A percentile compares a stretch with the other conserved stretches of the same genome.
phyloP scores from a whole-genome alignment of 2,329 filamentous ascomycete genomes.

The Xylariaceae sp. region DNA sequence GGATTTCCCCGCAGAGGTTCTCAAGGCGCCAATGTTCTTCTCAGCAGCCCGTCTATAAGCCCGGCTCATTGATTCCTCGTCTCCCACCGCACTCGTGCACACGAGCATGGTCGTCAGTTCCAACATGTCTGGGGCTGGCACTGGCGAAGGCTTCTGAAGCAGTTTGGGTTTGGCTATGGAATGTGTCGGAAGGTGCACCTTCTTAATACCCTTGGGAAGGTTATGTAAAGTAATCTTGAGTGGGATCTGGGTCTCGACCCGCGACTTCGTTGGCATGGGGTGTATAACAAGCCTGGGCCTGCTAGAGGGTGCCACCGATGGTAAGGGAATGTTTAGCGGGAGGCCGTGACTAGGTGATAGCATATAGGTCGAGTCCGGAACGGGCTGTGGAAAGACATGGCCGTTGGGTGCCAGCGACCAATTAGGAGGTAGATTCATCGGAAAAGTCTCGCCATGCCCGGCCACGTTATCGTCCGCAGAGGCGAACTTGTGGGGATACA shows the following conservation, averaged over 20 bases:
- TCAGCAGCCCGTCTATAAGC: constrained; percentile 59
- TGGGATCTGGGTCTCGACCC: constrained; percentile 94
- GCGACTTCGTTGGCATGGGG: constrained; percentile 71
- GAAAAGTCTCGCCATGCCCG: constrained; percentile 31
- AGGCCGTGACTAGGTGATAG: constrained; percentile 13
- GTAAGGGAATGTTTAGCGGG: constrained; percentile 15
- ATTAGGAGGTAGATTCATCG: constrained; percentile 15
- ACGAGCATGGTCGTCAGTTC: constrained; percentile 79
- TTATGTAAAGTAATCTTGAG: constrained; percentile 75
- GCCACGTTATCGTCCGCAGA: constrained; percentile 39
- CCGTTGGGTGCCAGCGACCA: constrained; percentile 6
- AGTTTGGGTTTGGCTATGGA: constrained; percentile 94
- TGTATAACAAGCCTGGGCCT: constrained; percentile 52
- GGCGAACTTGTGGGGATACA: constrained; percentile 40
- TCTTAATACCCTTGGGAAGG: constrained; percentile 69
- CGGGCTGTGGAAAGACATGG: constrained; percentile 3
- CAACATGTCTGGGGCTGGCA: constrained; percentile 64
- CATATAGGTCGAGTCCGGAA: constrained; percentile 16
- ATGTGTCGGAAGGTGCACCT: constrained; percentile 79
- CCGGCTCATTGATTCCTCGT: constrained; percentile 57
- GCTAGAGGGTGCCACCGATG: constrained; percentile 3
- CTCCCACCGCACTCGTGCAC: constrained; percentile 86
- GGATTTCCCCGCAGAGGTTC: constrained; percentile 36
- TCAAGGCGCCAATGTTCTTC: constrained; percentile 27
- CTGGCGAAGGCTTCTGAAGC: constrained; percentile 64